A percentile compares a stretch with the other conserved stretches of the same genome.
Conservation (phyloP, 169 alveolate genomes). For the Babesia bigemina region DNA sequence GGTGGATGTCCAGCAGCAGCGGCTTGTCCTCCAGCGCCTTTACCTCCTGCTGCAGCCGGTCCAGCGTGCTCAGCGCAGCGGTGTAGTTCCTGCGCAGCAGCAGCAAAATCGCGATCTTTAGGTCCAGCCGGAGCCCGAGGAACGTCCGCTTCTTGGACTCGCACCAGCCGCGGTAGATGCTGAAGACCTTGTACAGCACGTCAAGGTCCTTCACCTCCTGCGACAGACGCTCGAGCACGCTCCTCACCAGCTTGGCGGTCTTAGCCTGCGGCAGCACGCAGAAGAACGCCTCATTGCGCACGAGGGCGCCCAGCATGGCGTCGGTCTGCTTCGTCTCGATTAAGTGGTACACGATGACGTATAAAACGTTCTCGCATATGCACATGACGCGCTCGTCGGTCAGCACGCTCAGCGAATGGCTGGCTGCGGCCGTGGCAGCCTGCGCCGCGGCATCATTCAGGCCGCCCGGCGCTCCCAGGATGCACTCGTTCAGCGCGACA, state of each 20-base stretch:
- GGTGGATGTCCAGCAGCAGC: conserved; percentile 88
- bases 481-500: conserved; percentile 52
- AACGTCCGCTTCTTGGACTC: conserved; percentile 90
- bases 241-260: conserved; percentile 75
- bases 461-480: conserved; percentile 28
- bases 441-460: not conserved
- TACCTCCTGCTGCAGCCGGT: conserved; percentile 86
- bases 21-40: conserved; percentile 94
- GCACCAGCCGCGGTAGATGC: conserved; percentile 92
- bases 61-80: conserved; percentile 86
- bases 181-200: conserved; percentile 81
- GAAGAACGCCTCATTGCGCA: conserved; percentile 76
- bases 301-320: conserved; percentile 70
- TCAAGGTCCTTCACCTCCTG: conserved; percentile 73
- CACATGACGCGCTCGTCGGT: conserved; percentile 63
- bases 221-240: conserved; percentile 73
- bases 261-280: conserved; percentile 78
- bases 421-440: conserved; percentile 1
- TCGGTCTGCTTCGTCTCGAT: conserved; percentile 70
- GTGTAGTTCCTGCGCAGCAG: conserved; percentile 79
- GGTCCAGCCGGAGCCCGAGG: conserved; percentile 90
- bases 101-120: conserved; percentile 88
- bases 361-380: conserved; percentile 56
- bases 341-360: conserved; percentile 52
- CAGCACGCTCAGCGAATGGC: conserved; percentile 25